A percentile compares a stretch with the other conserved stretches of the same genome.
Evolutionary conservation across 2,329 filamentous ascomycete genomes (phyloP).

Genomic region (Geosmithia putterillii): DNA sequence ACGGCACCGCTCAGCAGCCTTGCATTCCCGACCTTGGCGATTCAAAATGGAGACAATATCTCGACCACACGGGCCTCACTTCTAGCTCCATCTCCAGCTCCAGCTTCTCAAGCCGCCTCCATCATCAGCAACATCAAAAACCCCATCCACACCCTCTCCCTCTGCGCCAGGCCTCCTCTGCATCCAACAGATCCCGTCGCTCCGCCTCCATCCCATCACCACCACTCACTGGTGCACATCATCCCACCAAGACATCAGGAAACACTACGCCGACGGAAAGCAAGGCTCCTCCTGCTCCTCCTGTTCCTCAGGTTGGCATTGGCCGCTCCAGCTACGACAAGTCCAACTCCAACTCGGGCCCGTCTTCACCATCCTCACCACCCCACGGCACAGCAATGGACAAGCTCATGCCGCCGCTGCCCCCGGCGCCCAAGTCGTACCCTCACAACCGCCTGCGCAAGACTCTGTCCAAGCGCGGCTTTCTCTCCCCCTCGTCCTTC

Average conservation of each 20-base stretch:
- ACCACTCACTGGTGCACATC: no score
- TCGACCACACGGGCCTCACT: constrained; percentile 13
- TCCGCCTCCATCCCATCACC: neutral
- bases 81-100: no score
- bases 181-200: no score
- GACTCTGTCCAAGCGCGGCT: constrained; percentile 6
- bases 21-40: constrained; percentile 17
- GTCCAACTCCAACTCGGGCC: neutral
- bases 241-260: neutral
- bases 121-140: constrained; percentile 1
- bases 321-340: neutral
- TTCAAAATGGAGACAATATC: constrained; percentile 18
- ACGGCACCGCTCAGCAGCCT: constrained; percentile 1
- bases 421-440: neutral
- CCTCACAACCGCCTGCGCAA: constrained; percentile 1
- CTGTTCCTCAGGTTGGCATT: neutral
- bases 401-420: neutral
- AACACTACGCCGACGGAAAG: no score
- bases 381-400: constrained; percentile 17
- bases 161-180: neutral
- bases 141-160: neutral
- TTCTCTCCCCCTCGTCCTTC: constrained; percentile 31
- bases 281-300: neutral
- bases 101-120: no score
- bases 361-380: constrained; percentile 5